phyloP scores from a whole-genome alignment of 148 eudicot species.

The Linanthus parryae region DNA sequence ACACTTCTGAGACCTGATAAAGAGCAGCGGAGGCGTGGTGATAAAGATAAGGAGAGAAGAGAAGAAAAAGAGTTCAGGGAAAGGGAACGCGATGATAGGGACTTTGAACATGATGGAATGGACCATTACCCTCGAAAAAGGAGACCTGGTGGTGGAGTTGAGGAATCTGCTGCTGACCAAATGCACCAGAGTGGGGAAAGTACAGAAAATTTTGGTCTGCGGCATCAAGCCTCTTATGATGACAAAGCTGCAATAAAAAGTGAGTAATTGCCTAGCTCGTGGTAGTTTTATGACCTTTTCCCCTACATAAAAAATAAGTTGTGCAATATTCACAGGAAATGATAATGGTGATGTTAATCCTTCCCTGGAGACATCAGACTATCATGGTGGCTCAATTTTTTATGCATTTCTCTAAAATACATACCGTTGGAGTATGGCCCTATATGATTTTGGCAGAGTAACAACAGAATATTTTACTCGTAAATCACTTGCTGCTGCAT shows the following conservation, averaged over 20 bases:
- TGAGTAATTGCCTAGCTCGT: constrained; percentile 10
- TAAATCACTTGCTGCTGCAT: no score
- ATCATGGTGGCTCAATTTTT: no score
- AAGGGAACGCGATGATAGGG: constrained; percentile 31
- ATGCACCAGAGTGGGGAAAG: constrained; percentile 27
- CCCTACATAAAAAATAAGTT: no score
- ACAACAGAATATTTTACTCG: no score
- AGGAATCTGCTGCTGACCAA: constrained; percentile 31
- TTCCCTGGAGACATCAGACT: no score
- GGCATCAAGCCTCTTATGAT: constrained; percentile 22
- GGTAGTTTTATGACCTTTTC: no score
- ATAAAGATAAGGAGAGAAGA: constrained; percentile 32
- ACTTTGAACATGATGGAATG: constrained; percentile 22
- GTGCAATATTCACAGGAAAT: no score
- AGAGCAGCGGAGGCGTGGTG: constrained; percentile 17
- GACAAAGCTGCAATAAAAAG: constrained; percentile 19
- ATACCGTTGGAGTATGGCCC: no score
- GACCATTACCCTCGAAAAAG: constrained; percentile 17
- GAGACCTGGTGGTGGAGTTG: constrained; percentile 24
- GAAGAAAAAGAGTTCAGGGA: constrained; percentile 29
- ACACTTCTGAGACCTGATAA: constrained; percentile 20
- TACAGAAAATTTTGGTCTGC: constrained; percentile 16
- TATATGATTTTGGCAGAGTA: no score
- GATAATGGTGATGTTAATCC: no score
- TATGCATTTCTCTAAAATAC: no score